phyloP scores from a whole-genome alignment of 495 filamentous ascomycete genomes.

The Lasiosphaeria miniovina region DNA sequence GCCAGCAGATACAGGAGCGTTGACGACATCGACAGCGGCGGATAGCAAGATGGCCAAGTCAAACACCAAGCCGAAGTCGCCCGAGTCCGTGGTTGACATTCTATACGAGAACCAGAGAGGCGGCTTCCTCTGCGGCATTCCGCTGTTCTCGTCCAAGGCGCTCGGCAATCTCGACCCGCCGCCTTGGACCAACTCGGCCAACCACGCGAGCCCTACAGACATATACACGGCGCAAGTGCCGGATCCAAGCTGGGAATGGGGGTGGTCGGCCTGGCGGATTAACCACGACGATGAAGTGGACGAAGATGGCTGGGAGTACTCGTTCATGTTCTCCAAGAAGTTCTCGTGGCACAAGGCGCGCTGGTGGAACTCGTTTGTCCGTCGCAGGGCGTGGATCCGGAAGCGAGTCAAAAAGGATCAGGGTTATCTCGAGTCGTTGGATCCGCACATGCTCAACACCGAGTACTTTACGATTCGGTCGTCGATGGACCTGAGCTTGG shows the following conservation, averaged over 20 bases:
- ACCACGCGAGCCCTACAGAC: conserved; percentile 73
- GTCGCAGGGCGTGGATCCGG: conserved; percentile 83
- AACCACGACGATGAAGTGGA: conserved; percentile 82
- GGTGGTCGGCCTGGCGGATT: conserved; percentile 90
- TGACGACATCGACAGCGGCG: not conserved
- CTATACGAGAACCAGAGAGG: conserved; percentile 93
- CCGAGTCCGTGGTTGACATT: conserved; percentile 71
- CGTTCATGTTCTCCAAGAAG: conserved; percentile 71
- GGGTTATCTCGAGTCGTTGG: conserved; percentile 30
- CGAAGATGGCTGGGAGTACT: conserved; percentile 94
- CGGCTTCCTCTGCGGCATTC: conserved; percentile 80
- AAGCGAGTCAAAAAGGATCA: conserved; percentile 64
- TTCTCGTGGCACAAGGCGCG: conserved; percentile 89
- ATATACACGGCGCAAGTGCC: conserved; percentile 90
- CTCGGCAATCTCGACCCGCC: conserved; percentile 83
- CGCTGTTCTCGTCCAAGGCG: conserved; percentile 80
- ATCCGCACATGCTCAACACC: conserved; percentile 64
- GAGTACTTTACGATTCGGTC: conserved; percentile 85
- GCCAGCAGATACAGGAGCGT: not conserved
- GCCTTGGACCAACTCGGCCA: conserved; percentile 76
- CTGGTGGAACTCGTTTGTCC: conserved; percentile 91
- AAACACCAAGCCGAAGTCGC: conserved; percentile 22
- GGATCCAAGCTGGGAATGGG: conserved; percentile 95
- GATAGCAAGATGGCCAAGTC: not conserved
- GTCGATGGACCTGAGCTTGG: conserved; percentile 32